phyloP scores from a whole-genome alignment of 345 rosid genomes.

The Capsella bursapastoris region DNA sequence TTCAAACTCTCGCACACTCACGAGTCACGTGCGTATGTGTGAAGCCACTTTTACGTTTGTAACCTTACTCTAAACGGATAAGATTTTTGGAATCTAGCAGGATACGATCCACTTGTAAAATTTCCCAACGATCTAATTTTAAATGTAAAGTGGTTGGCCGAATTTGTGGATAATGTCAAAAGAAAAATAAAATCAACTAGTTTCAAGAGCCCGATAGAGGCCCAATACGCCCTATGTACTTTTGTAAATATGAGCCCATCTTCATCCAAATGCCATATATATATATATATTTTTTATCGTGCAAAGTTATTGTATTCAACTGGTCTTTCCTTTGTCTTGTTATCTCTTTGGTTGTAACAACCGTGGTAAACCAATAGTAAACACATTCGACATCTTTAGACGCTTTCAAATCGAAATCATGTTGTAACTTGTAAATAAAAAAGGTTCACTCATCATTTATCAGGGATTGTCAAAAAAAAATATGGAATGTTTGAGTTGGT shows the following conservation, averaged over 20 bases:
- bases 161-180: conserved; percentile 14
- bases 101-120: not conserved
- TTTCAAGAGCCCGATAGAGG: not conserved
- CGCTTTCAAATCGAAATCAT: not conserved
- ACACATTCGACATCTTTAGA: too few species aligned
- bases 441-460: too few species aligned
- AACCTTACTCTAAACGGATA: not conserved
- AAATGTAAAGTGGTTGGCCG: conserved; percentile 3
- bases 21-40: not conserved
- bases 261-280: not conserved
- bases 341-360: not conserved
- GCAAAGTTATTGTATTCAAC: not conserved
- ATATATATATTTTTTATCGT: not conserved
- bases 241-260: conserved; percentile 1
- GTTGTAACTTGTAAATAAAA: not conserved
- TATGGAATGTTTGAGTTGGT: conserved; percentile 34
- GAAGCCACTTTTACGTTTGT: not conserved
- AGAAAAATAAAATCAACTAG: not conserved
- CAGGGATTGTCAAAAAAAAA: too few species aligned
- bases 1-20: conserved; percentile 10
- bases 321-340: not conserved
- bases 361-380: not conserved
- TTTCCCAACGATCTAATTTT: not conserved
- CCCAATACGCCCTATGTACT: not conserved
- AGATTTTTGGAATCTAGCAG: not conserved